Evolutionary conservation across 2,329 filamentous ascomycete genomes (phyloP).

Genomic region (Calonectria henricotiae): DNA sequence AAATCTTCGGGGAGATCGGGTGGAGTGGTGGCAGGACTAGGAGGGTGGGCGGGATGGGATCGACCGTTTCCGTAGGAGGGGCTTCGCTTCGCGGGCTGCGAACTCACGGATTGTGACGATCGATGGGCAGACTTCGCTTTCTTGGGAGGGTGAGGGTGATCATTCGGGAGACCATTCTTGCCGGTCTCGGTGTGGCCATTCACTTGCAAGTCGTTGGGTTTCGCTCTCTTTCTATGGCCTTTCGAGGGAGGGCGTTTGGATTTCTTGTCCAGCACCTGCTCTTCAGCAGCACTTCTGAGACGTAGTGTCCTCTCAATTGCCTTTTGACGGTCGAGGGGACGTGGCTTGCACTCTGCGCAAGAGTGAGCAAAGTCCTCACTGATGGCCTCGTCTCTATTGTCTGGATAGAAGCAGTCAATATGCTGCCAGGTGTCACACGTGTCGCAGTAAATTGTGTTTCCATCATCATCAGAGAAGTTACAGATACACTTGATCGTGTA

Average conservation of each 20-base stretch:
- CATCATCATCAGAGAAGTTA: slow-evolving; percentile 93
- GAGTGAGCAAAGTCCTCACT: slow-evolving; percentile 84
- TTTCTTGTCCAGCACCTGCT: slow-evolving; percentile 77
- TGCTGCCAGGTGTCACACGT: slow-evolving; percentile 98
- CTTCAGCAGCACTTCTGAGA: slow-evolving; percentile 63
- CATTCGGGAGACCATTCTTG: slow-evolving; percentile 65
- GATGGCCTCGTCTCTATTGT: slow-evolving; percentile 81
- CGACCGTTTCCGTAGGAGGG: slow-evolving; percentile 77
- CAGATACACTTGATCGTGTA: slow-evolving; percentile 99
- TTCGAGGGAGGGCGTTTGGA: slow-evolving; percentile 83
- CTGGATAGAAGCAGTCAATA: slow-evolving; percentile 93
- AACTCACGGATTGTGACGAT: slow-evolving; percentile 81
- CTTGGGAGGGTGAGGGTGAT: slow-evolving; percentile 76
- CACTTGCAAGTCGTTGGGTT: slow-evolving; percentile 77
- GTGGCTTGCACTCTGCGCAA: slow-evolving; percentile 90
- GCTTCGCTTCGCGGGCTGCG: slow-evolving; percentile 76
- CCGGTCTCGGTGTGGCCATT: slow-evolving; percentile 77
- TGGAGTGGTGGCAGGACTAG: slow-evolving; percentile 85
- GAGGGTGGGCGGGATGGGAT: slow-evolving; percentile 72
- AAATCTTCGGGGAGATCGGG: slow-evolving; percentile 76
- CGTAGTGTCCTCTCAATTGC: slow-evolving; percentile 82
- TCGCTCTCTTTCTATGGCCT: slow-evolving; percentile 89
- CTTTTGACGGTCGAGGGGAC: slow-evolving; percentile 80
- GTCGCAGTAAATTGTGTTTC: slow-evolving; percentile 97
- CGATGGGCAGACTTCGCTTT: slow-evolving; percentile 88